Percentiles rank a stretch among this genome's conserved stretches.
These are phyloP conservation scores for Ceratocystis smalleyi DNA, from an alignment of 2,329 filamentous ascomycete genomes.

Conservation along the genomic window DNA sequence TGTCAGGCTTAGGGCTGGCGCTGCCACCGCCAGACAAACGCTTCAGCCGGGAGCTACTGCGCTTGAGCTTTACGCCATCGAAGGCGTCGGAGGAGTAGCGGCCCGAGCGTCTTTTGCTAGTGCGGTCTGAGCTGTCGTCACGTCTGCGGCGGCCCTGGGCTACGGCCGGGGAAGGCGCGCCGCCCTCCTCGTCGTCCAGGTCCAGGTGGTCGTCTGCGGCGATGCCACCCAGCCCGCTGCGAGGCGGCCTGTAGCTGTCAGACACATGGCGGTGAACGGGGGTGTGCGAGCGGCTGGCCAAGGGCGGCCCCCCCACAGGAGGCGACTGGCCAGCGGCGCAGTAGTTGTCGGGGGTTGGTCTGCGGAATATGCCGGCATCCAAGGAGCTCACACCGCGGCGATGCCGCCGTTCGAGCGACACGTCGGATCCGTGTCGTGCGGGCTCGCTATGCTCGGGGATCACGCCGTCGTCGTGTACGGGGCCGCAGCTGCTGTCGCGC, in stretches of 20 bases:
- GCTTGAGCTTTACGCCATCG: conserved; percentile 34
- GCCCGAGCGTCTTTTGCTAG: conserved; percentile 30
- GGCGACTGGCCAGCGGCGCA: neutral
- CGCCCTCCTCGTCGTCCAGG: conserved; percentile 37
- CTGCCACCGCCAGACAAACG: conserved; percentile 32
- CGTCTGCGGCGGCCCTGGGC: conserved; percentile 42
- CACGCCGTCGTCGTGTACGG: conserved; percentile 22
- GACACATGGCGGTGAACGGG: conserved; percentile 10
- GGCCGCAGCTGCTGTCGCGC: conserved; percentile 26
- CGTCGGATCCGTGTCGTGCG: neutral
- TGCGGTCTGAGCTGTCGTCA: conserved; percentile 34
- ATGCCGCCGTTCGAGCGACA: conserved; percentile 6
- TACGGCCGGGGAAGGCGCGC: conserved; percentile 54
- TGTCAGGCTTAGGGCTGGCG: conserved; percentile 3
- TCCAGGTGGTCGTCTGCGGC: conserved; percentile 22
- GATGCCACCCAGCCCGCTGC: neutral
- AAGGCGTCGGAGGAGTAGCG: conserved; percentile 34
- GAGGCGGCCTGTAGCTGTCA: conserved; percentile 11
- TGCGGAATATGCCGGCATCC: conserved; percentile 7
- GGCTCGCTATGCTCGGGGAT: conserved; percentile 32
- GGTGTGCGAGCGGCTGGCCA: neutral
- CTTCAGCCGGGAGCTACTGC: conserved; percentile 43
- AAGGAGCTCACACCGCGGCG: conserved; percentile 11
- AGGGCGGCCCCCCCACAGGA: neutral
- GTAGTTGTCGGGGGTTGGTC: conserved; percentile 4